These are phyloP conservation scores for Aristolochia fimbriata DNA, from an alignment of 164 flowering plant species.

Conservation along the genomic window DNA sequence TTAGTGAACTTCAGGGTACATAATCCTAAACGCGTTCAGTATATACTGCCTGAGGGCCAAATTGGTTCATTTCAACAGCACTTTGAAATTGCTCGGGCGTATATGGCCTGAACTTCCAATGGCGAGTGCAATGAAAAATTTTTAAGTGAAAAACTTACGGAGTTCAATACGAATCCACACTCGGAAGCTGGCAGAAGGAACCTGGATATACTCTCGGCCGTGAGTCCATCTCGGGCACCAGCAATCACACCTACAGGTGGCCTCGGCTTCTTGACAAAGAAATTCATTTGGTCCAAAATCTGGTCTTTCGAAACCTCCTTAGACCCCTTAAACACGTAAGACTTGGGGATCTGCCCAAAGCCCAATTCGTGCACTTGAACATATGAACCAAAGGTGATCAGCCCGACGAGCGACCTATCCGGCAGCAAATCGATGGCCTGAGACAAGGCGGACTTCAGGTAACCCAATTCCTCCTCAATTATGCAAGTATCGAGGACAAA, in stretches of 20 bases:
- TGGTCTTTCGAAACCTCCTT: conserved; percentile 73
- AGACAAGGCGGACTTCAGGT: conserved; percentile 51
- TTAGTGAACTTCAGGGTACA: too few species aligned
- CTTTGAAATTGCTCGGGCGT: too few species aligned
- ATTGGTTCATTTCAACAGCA: too few species aligned
- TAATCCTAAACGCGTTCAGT: too few species aligned
- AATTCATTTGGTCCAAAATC: conserved; percentile 75
- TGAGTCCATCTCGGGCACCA: conserved; percentile 72
- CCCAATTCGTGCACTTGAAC: conserved; percentile 93
- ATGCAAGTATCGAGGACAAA: conserved; percentile 79
- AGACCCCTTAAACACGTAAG: conserved; percentile 74
- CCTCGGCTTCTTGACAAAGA: conserved; percentile 62
- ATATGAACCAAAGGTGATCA: conserved; percentile 75
- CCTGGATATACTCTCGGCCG: conserved; percentile 60
- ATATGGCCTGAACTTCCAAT: too few species aligned
- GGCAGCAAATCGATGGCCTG: conserved; percentile 75
- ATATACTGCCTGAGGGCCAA: too few species aligned
- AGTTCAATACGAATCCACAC: conserved; percentile 70
- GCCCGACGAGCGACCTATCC: conserved; percentile 68
- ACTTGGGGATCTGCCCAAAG: conserved; percentile 53
- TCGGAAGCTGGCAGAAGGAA: conserved; percentile 84
- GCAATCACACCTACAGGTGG: conserved; percentile 71
- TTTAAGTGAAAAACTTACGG: conserved; percentile 29
- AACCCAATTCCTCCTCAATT: conserved; percentile 80
- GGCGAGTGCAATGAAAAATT: not conserved